phyloP scores from a whole-genome alignment of 1,139 yeast genomes.

The Kluyveromyces marxianus region DNA sequence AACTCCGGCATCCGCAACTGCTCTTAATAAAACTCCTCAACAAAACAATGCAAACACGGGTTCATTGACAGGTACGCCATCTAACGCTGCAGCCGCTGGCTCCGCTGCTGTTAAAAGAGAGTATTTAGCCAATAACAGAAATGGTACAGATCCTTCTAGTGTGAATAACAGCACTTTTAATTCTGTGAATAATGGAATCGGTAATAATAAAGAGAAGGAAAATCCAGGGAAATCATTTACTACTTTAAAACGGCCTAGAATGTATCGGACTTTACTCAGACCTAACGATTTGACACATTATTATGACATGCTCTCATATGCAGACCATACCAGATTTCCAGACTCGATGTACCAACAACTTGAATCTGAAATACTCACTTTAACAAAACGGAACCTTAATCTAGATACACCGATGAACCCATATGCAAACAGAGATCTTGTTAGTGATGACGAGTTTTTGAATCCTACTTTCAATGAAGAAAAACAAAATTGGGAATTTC shows the following conservation, averaged over 20 bases:
- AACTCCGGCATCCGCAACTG: neutral
- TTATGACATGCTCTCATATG: conserved; percentile 77
- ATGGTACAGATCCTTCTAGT: neutral
- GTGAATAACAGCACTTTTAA: neutral
- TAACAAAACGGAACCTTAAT: conserved; percentile 71
- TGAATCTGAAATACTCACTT: conserved; percentile 73
- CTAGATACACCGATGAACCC: conserved; percentile 69
- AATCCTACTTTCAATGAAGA: conserved; percentile 41
- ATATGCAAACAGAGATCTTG: conserved; percentile 39
- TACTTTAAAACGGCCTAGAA: conserved; percentile 44
- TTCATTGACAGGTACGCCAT: neutral
- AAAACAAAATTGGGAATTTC: conserved; percentile 34
- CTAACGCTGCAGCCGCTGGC: neutral
- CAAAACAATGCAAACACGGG: neutral
- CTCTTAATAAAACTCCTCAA: neutral
- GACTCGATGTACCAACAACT: conserved; percentile 48
- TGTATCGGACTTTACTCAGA: conserved; percentile 65
- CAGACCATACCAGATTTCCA: conserved; percentile 74
- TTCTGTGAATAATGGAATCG: neutral
- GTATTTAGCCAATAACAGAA: too few relatives aligned
- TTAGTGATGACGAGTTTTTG: conserved; percentile 41
- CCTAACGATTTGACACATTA: conserved; percentile 79
- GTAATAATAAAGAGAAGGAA: conserved; percentile 5
- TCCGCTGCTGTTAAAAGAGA: too few relatives aligned
- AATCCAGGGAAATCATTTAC: conserved; percentile 19